Evolutionary conservation across 164 flowering plant species (phyloP), one percentile per base, ranked within the genome.

Genomic region (Pachysandra terminalis): DNA sequence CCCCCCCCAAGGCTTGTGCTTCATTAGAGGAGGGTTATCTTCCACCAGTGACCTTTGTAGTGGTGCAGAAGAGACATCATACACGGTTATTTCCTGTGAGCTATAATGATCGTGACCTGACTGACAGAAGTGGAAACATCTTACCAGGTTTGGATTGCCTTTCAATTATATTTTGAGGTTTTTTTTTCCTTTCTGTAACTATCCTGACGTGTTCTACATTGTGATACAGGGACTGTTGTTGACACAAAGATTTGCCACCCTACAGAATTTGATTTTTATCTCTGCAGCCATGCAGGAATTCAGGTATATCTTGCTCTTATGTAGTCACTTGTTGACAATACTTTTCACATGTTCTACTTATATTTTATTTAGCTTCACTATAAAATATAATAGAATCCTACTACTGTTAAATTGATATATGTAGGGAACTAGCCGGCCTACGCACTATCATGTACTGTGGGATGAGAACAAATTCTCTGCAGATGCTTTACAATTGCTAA

Each of bases 201-300:
- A 17, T 35, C 0, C n/a, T 68, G 1, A 8, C 16, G 17, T 55
- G 16, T 19, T n/a, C 1, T 14, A 4, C 28, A 23, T 56, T 66
- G 22, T 26, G 17, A 32, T 24, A 32, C 75, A 94, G 98, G 98
- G 58, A 94, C 97, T 41, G 96, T 95, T 26, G 95, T 95, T 4
- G 99, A 95, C 45, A 80, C 88, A 9, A 72, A 62, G 26, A 95
- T 95, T 26, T 95, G 99, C 63, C 97, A 92, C 73, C 98, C 97
- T 0, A 80, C 78, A 0, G 96, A 90, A 71, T 92, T 92, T 59
- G 99, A 95, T 64, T 95, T 95, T 58, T 95, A 85, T 66, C 89
- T 95, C 0, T 89, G 93, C 62, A 95, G 99, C 61, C 99, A 95
- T 81, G 90, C 95, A 32, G 99, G 98, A 9, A 92, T 92, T 13